Conservation (phyloP, 495 filamentous ascomycete genomes). For the Aspergillus homomorphus region DNA sequence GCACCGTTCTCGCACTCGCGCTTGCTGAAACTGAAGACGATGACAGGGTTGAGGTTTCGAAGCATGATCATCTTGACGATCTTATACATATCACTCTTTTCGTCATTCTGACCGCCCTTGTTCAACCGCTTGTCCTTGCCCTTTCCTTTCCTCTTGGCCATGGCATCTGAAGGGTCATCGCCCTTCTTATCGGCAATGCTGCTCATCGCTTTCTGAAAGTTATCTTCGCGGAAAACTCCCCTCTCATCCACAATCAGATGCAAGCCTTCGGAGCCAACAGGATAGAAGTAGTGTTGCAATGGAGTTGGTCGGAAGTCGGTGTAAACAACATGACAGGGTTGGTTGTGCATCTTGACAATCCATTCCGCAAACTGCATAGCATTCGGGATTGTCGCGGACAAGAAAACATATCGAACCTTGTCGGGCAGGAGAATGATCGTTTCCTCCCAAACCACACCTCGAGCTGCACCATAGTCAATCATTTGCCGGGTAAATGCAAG, state of each 20-base stretch:
- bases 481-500: neutral
- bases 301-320: constrained; percentile 97
- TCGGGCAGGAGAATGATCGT: constrained; percentile 96
- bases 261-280: constrained; percentile 88
- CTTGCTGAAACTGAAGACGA: constrained; percentile 99
- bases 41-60: constrained; percentile 93
- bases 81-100: constrained; percentile 85
- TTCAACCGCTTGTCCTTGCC: constrained; percentile 89
- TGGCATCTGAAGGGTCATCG: constrained; percentile 72
- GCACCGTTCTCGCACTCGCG: constrained; percentile 87
- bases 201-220: constrained; percentile 93
- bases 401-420: constrained; percentile 96
- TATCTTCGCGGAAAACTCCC: constrained; percentile 88
- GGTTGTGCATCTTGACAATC: constrained; percentile 94
- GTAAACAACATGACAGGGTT: constrained; percentile 97
- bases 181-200: constrained; percentile 84
- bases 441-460: constrained; percentile 98
- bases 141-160: constrained; percentile 75
- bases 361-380: constrained; percentile 99
- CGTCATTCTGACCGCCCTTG: constrained; percentile 70
- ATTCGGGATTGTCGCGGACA: constrained; percentile 98
- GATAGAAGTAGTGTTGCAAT: constrained; percentile 96
- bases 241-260: constrained; percentile 96
- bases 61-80: constrained; percentile 98
- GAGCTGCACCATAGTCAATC: constrained; percentile 39